These are phyloP conservation scores for Clathrus columnatus DNA, from an alignment of 768 basidiomycete species.

Conservation along the genomic window DNA sequence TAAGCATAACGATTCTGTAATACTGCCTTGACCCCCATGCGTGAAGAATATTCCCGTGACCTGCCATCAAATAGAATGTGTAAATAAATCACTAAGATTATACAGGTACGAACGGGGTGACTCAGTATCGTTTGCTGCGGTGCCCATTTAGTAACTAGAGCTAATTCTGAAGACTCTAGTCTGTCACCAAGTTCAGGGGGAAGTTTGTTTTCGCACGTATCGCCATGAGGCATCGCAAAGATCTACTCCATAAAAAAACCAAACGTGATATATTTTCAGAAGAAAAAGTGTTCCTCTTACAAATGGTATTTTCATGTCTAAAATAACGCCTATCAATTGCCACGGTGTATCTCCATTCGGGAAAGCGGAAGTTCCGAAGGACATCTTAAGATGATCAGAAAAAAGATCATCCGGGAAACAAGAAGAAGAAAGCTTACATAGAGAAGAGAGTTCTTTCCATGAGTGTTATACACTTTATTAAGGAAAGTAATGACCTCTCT, in stretches of 20 bases:
- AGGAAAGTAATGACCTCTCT: neutral
- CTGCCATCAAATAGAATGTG: slow-evolving; percentile 2
- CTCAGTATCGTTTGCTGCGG: slow-evolving; percentile 19
- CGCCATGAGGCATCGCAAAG: neutral
- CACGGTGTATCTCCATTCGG: neutral
- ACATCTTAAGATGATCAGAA: neutral
- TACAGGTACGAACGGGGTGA: slow-evolving; percentile 16
- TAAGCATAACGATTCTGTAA: neutral
- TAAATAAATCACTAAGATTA: neutral
- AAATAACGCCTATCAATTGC: neutral
- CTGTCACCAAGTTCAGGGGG: neutral
- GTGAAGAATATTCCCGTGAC: neutral
- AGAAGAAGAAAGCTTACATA: neutral
- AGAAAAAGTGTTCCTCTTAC: neutral
- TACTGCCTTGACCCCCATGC: neutral
- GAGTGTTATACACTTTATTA: neutral
- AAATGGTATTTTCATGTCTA: neutral
- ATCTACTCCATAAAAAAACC: neutral
- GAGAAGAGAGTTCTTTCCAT: neutral
- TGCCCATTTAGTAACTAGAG: slow-evolving; percentile 16
- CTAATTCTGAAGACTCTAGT: slow-evolving; percentile 10
- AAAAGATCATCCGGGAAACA: neutral
- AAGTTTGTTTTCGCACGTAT: neutral
- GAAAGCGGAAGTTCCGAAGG: neutral
- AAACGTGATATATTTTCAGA: neutral